These are phyloP conservation scores for Mycena olivaceomarginata DNA, from an alignment of 768 basidiomycete genomes.

Conservation along the genomic window DNA sequence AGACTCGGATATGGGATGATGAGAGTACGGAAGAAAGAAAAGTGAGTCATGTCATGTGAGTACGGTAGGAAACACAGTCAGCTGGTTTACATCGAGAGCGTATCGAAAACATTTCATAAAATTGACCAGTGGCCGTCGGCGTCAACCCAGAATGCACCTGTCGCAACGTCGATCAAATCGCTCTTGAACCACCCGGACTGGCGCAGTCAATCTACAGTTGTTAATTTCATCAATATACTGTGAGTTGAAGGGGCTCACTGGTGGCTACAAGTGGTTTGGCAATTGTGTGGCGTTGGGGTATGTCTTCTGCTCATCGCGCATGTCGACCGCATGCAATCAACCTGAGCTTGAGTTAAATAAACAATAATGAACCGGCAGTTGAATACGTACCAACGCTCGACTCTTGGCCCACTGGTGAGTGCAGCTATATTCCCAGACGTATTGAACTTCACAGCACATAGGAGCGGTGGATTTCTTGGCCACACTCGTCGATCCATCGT, in stretches of 20 bases:
- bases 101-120: not conserved
- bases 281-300: conserved; percentile 56
- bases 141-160: conserved; percentile 37
- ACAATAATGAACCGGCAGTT: not conserved
- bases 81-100: not conserved
- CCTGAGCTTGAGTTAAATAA: conserved; percentile 51
- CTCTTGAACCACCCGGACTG: conserved; percentile 39
- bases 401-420: conserved; percentile 40
- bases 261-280: conserved; percentile 59
- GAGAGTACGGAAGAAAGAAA: no score
- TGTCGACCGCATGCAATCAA: conserved; percentile 65
- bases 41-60: no score
- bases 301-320: conserved; percentile 66
- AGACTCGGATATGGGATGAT: no score
- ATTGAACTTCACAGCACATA: conserved; percentile 37
- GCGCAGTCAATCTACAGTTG: conserved; percentile 25
- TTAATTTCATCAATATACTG: not conserved
- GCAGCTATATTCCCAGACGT: conserved; percentile 34
- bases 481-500: not conserved
- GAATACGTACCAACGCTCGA: conserved; percentile 44
- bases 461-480: not conserved
- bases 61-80: no score
- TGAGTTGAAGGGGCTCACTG: conserved; percentile 50
- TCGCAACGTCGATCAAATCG: conserved; percentile 35
- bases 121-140: not conserved